Conservation (phyloP, 2,329 filamentous ascomycete genomes). For the Pestalotiopsis sp. region DNA sequence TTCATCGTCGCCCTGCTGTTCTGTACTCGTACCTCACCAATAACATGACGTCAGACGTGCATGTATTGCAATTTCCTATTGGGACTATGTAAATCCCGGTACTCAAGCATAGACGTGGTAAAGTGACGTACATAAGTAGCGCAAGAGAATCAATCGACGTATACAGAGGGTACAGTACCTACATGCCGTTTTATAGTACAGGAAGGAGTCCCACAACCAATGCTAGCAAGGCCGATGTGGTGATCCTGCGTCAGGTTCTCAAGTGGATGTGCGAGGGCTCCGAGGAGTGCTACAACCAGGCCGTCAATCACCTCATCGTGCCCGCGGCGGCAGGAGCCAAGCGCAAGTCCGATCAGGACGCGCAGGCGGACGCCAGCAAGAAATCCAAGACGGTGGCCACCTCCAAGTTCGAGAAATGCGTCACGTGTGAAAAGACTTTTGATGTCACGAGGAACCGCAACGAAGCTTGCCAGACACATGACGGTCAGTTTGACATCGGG, state of each 20-base stretch:
- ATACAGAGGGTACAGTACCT: too few relatives aligned
- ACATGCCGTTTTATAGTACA: too few relatives aligned
- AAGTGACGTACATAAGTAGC: too few relatives aligned
- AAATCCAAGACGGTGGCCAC: neutral
- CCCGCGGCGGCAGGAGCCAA: neutral
- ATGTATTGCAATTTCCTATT: too few relatives aligned
- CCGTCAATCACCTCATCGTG: neutral
- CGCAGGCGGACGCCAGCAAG: neutral
- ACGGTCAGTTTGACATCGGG: neutral
- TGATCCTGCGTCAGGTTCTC: neutral
- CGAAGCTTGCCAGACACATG: neutral
- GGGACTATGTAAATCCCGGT: too few relatives aligned
- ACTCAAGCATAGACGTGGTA: too few relatives aligned
- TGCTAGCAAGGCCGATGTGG: constrained; percentile 7
- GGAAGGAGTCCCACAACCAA: too few relatives aligned
- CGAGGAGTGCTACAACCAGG: neutral
- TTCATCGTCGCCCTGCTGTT: too few relatives aligned
- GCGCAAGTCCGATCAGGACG: neutral
- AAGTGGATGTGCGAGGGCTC: constrained; percentile 5
- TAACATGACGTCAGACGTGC: too few relatives aligned
- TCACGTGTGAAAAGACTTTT: constrained; percentile 6
- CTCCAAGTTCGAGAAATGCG: neutral
- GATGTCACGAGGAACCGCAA: constrained; percentile 4
- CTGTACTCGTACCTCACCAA: too few relatives aligned
- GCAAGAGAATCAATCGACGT: too few relatives aligned